Evolutionary conservation across 179 eudicot species (phyloP), one percentile per base, ranked within the genome.

Genomic region (Silene vulgaris): DNA sequence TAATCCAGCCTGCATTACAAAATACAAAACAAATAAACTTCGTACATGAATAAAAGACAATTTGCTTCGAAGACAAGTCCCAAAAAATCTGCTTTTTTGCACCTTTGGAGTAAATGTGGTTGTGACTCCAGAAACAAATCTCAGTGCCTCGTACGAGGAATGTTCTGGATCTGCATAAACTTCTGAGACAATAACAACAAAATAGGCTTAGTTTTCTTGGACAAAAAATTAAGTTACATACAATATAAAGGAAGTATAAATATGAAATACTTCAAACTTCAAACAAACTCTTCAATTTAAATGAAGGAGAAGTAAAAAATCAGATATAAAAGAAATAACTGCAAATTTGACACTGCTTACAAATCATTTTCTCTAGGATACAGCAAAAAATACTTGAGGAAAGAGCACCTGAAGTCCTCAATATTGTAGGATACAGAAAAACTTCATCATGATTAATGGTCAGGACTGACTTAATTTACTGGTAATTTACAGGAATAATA

Each of bases 41-140:
- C 30, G 60, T 26, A 23, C n/a, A 50, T 80, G 68, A 67, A 50
- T 9, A 45, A 43, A 59, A 29, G 28, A 26, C 35, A 76, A 80
- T 0, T 26, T 3, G 56, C 16, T 1, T 32, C 45, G 19, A 43
- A 16, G 48, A 50, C 52, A 37, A 52, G 60, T 32, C 32, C 54
- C 20, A 65, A 12, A 69, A 59, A 13, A 40, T 17, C 37, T 32
- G 72, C 35, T 65, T 14, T 56, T 76, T 59, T 83, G 43, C 80
- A 94, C 98, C 96, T 90, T 90, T 65, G 97, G 97, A 52, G 98
- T 92, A 82, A 94, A 85, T 74, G 92, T 92, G 60, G 96, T 90
- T 75, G 90, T 14, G 69, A 88, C 85, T 69, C 97, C 98, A 70
- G 95, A 94, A 71, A 88, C 90, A 82, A 94, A 94, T 57, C 78